Evolutionary conservation across 2,329 filamentous ascomycete genomes (phyloP).

Genomic region (Penicillium expansum): DNA sequence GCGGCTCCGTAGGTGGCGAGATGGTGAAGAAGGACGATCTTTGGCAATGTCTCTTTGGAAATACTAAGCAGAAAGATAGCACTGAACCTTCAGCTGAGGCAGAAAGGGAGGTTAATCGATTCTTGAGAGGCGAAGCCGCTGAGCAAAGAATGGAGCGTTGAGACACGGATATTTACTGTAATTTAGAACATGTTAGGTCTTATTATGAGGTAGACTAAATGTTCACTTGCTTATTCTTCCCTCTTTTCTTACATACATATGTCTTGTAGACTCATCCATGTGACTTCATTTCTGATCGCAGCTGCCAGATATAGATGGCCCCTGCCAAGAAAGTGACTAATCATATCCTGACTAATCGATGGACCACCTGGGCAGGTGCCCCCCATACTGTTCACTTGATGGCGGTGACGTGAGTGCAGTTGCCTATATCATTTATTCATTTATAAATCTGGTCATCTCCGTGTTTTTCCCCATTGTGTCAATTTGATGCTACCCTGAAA

Average conservation of each 20-base stretch:
- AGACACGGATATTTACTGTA: background rate
- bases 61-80: conserved; percentile 34
- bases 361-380: background rate
- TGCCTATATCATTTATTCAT: conserved; percentile 4
- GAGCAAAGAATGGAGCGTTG: conserved; percentile 41
- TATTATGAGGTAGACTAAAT: background rate
- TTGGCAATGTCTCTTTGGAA: conserved; percentile 85
- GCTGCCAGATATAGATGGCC: background rate
- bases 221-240: background rate
- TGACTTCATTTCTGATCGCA: background rate
- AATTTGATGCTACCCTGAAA: conserved; percentile 9
- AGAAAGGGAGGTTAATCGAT: conserved; percentile 48
- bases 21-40: conserved; percentile 74
- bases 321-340: background rate
- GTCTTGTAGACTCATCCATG: background rate
- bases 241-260: background rate
- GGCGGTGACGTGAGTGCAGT: conserved; percentile 9
- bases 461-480: background rate
- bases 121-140: conserved; percentile 56
- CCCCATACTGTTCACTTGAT: conserved; percentile 1
- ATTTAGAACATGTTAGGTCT: background rate
- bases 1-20: conserved; percentile 71
- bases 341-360: background rate
- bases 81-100: conserved; percentile 23
- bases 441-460: background rate